Evolutionary conservation across 2,329 filamentous ascomycete species (phyloP), one percentile per base, ranked within the genome.

Genomic region (Fonsecaea pedrosoi): DNA sequence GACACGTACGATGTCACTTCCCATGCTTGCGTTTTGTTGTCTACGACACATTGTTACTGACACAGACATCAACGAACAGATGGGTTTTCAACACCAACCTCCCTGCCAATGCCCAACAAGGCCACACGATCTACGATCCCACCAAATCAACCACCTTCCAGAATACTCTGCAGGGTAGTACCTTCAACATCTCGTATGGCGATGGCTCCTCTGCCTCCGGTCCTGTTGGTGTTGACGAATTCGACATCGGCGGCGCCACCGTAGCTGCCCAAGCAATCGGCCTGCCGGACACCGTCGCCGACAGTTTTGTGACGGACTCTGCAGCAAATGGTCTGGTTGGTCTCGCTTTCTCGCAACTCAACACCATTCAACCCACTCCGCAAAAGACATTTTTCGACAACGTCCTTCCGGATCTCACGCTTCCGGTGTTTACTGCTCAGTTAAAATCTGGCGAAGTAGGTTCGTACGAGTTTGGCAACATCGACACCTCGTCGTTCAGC

Each of bases 371-470:
- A 74, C 89, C 89, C 0, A 79, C 82, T 15, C 79, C 82, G 69
- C 88, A 90, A 71, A 89, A 88, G 78, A 92, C 90, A 10, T 92
- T 92, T 77, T 91, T 92, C 75, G 89, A 91, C 74, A 92, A 90
- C 75, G 80, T 90, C 71, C 85, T 86, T 77, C 70, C 77, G n/a
- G 77, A 80, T 18, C 85, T 92, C 30, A 83, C 86, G 32, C 78
- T 86, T 77, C 89, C 90, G 0, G 79, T 94, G 48, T 90, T 94
- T 78, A 91, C 90, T 0, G 90, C 89, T 30, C 85, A 90, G 67
- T 82, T 94, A 54, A 86, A 86, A 74, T 83, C 85, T 70, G 82
- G 84, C 66, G 81, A 82, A 15, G 80, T 82, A 2, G 90, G 90
- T 54, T 83, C 85, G 35, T 94, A 92, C 79, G 88, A 92, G 74